Evolutionary conservation across 2,329 filamentous ascomycete genomes (phyloP), one percentile per base, ranked within the genome.

Genomic region (Aspergillus sp.): DNA sequence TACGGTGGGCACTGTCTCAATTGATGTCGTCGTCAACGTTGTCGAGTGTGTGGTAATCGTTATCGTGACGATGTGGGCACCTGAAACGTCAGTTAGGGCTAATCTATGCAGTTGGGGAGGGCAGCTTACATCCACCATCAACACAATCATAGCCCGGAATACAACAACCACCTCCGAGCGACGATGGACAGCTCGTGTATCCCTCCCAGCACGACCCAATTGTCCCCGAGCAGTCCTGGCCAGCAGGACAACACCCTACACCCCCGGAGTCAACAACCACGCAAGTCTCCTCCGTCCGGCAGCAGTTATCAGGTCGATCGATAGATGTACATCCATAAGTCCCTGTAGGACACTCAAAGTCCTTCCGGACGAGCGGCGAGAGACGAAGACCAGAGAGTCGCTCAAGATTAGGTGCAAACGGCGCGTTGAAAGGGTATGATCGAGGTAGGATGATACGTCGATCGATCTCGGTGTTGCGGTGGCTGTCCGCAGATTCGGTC

Each of bases 201-300:
- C 84, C 86, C 23, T 75, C 75, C 30, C 66, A 67, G 64, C 87
- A 89, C 4, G 68, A 72, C 2, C 79, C 79, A n/a, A 89, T 79
- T 1, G 74, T 67, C 11, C 82, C 81, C 2, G 80, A 79, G 68
- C 87, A 89, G 9, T 68, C 79, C 61, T 81, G 72, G 1, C 85
- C 85, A 28, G 73, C 68, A 1, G 83, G 81, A 77, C 87, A 89
- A 67, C 87, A 89, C 17, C 87, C 87, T 2, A 89, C 83, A 52
- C 84, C 81, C 7, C 85, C 84, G 47, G 80, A 71, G 0, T 78
- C 64, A 4, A 87, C 80, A 3, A 80, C 73, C 23, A 86, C 79
- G 68, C 87, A 89, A 0, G 79, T 82, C 63, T 83, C 81, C 2
- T 79, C 80, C 2, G 75, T 76, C 3, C 78, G 75, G 68, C 87